phyloP scores from a whole-genome alignment of 441 rosid genomes.

The Erodium trifolium region DNA sequence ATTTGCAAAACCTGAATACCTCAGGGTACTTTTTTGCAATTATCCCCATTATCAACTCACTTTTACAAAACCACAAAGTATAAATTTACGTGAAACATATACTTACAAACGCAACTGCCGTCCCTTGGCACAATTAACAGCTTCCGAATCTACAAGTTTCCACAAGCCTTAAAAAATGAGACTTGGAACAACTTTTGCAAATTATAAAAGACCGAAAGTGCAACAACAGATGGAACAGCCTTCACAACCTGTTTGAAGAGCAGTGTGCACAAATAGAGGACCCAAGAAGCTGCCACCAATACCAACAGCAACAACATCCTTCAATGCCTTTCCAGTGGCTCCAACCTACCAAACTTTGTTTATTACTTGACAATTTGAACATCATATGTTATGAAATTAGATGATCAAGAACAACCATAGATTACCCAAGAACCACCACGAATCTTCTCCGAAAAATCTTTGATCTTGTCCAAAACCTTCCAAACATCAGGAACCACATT shows the following conservation, averaged over 20 bases:
- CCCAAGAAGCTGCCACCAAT: conserved; percentile 98
- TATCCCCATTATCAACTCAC: not conserved
- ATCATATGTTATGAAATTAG: conserved; percentile 9
- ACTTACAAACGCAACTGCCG: conserved; percentile 85
- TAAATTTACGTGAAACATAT: not conserved
- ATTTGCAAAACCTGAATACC: no score
- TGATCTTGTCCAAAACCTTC: conserved; percentile 81
- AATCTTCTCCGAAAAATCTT: conserved; percentile 70
- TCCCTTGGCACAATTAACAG: conserved; percentile 60
- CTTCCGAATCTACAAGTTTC: conserved; percentile 60
- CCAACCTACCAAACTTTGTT: conserved; percentile 55
- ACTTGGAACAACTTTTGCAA: conserved; percentile 9
- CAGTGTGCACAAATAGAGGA: conserved; percentile 87
- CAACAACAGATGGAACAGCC: conserved; percentile 7
- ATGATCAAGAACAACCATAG: conserved; percentile 11
- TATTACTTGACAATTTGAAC: conserved; percentile 18
- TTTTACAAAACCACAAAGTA: conserved; percentile 2
- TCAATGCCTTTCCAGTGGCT: conserved; percentile 78
- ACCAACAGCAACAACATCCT: conserved; percentile 78
- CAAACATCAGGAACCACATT: conserved; percentile 89
- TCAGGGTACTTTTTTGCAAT: no score
- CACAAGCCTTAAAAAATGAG: conserved; percentile 13
- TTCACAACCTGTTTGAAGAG: conserved; percentile 78
- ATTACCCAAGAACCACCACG: conserved; percentile 93
- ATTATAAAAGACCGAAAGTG: not conserved